Evolutionary conservation across 139 green algal genomes (phyloP).

Genomic region (Chlamydomonas applanata): DNA sequence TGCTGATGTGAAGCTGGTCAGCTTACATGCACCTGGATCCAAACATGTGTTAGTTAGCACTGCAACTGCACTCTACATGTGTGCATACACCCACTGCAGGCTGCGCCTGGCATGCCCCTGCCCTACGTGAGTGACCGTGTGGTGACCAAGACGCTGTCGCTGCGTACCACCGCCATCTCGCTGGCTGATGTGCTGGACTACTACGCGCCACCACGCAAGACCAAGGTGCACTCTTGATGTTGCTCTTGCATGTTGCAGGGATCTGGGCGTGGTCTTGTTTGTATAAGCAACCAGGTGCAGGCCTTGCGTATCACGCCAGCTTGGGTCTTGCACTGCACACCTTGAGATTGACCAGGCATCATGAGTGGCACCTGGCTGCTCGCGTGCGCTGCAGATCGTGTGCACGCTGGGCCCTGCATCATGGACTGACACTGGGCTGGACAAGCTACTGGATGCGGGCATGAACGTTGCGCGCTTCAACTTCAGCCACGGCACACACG

Average conservation of each 20-base stretch:
- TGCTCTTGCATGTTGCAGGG: too few relatives aligned
- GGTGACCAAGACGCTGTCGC: conserved; percentile 32
- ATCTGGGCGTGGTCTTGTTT: too few relatives aligned
- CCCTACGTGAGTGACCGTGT: conserved; percentile 2
- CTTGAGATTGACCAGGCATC: too few relatives aligned
- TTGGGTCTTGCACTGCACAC: too few relatives aligned
- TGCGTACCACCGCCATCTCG: conserved; percentile 39
- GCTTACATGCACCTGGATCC: too few relatives aligned
- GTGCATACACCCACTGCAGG: not conserved
- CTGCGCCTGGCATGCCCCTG: conserved; percentile 7
- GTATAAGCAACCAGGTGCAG: too few relatives aligned
- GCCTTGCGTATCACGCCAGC: too few relatives aligned
- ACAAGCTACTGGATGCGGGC: conserved; percentile 53
- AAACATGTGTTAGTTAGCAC: not conserved
- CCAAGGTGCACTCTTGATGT: conserved; percentile 55
- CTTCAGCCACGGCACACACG: conserved; percentile 80
- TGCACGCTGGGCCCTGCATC: conserved; percentile 69
- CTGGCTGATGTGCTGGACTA: conserved; percentile 31
- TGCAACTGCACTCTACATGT: not conserved
- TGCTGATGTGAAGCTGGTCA: too few relatives aligned
- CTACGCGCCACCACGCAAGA: conserved; percentile 52
- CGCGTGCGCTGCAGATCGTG: conserved; percentile 52
- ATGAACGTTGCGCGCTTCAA: conserved; percentile 81
- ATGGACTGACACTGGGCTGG: conserved; percentile 51
- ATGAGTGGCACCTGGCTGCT: not conserved